These are phyloP conservation scores for Cymbidium sinense DNA, from an alignment of 106 monocot species.

Conservation along the genomic window DNA sequence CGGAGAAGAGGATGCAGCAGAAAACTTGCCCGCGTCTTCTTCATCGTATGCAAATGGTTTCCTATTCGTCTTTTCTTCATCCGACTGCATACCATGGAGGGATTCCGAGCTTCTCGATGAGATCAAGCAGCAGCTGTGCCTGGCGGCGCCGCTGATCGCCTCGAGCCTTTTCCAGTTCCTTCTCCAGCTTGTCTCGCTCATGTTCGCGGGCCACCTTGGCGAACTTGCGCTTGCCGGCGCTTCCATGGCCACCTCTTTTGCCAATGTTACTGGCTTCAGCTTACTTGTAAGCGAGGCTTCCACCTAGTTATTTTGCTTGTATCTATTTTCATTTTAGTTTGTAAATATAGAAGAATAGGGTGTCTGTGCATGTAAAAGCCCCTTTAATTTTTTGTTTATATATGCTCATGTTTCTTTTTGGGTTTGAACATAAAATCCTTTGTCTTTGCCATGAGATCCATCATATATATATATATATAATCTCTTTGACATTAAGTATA, in stretches of 20 bases:
- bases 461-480: no score
- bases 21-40: no score
- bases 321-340: not conserved
- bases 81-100: not conserved
- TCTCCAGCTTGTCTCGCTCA: slow-evolving; percentile 10
- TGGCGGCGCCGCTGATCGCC: slow-evolving; percentile 8
- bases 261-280: slow-evolving; percentile 15
- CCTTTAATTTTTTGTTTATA: no score
- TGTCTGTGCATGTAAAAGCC: no score
- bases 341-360: no score
- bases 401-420: no score
- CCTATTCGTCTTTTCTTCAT: not conserved
- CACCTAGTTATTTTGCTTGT: not conserved
- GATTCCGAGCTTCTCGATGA: not conserved
- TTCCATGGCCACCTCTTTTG: slow-evolving; percentile 19
- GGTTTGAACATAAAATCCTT: no score
- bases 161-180: slow-evolving; percentile 3
- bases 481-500: no score
- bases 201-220: slow-evolving; percentile 20
- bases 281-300: slow-evolving; percentile 2
- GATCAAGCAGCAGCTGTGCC: slow-evolving; percentile 4
- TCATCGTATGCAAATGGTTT: no score
- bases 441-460: no score
- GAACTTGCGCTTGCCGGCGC: no score
- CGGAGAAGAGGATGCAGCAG: no score